Base-by-base conservation (phyloP, 1,284 basidiomycete species). In the Malassezia obtusa region DNA sequence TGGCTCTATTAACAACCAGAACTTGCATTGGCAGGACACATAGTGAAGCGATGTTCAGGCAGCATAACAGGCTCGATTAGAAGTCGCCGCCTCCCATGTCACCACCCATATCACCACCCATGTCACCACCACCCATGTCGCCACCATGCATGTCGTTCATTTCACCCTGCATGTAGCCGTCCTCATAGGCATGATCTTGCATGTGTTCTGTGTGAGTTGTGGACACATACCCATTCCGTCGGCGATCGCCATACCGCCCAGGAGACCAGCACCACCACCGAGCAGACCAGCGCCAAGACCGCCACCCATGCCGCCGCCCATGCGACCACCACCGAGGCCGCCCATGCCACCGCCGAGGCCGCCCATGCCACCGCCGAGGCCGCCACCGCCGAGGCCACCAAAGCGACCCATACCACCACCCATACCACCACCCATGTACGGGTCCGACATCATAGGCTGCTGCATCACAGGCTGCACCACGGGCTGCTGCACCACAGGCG, bases 121-220 rank as follows among this genome's bases (percentile, higher is more conserved):
- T 31, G 38, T 38, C 40, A 37, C 37, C 46, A 21, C 47, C 56
- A 32, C 60, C 52, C 12, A 32, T 49, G 44, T 56, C 43, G 36
- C 54, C 60, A 26, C 58, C 58, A 12, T 37, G 45, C 19, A 35
- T 44, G 26, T 44, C 44, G 24, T 59, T 48, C 38, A 52, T 45
- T 28, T 58, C 31, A 17, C 58, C 69, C 45, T 72, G 60, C 40
- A 67, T 52, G 44, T 69, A 69, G 24, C 69, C 69, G 24, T 72
- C 63, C 40, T 62, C 50, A 44, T 72, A 72, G 4, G 66, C 53
- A 24, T 72, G 52, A 36, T 68, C 49, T 56, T 67, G 57, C 50
- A 52, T 58, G 52, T 71, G 30, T 11, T 65, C 57, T 45, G 35
- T 33, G 52, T 58, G 14, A 36, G 35, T 33, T 3, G 11, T 22